Conservation (phyloP, 495 filamentous ascomycete genomes). For the Barbatosphaeria neglecta region DNA sequence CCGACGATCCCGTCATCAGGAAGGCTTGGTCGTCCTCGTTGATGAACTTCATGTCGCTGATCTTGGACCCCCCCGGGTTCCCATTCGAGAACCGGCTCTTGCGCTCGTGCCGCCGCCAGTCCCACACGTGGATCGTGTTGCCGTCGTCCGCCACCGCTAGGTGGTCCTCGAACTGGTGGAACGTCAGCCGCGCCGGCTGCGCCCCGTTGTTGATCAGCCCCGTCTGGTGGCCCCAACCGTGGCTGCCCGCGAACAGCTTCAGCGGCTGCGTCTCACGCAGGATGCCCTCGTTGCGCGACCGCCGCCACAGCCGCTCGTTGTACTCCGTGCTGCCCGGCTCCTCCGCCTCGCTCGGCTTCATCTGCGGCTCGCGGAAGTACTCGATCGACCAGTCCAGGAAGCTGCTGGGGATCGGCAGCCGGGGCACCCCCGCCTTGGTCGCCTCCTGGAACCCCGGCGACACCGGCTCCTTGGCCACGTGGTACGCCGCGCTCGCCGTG, state of each 20-base stretch:
- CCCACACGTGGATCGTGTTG: slow-evolving; percentile 85
- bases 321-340: slow-evolving; percentile 97
- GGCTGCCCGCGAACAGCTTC: slow-evolving; percentile 72
- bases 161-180: slow-evolving; percentile 96
- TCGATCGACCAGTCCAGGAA: slow-evolving; percentile 95
- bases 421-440: slow-evolving; percentile 40
- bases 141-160: slow-evolving; percentile 88
- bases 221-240: slow-evolving; percentile 67
- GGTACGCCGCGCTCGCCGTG: slow-evolving; percentile 57
- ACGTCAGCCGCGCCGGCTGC: slow-evolving; percentile 83
- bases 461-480: slow-evolving; percentile 61
- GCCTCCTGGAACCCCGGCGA: slow-evolving; percentile 60
- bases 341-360: slow-evolving; percentile 90
- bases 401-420: slow-evolving; percentile 63
- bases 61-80: slow-evolving; percentile 80
- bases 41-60: slow-evolving; percentile 91
- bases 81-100: slow-evolving; percentile 84
- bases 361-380: slow-evolving; percentile 98
- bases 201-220: slow-evolving; percentile 75
- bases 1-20: slow-evolving; percentile 86
- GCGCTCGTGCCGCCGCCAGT: slow-evolving; percentile 66
- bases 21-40: slow-evolving; percentile 97
- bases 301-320: slow-evolving; percentile 86
- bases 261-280: slow-evolving; percentile 84
- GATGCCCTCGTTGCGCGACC: slow-evolving; percentile 85